Base-by-base conservation (phyloP, 768 basidiomycete genomes). In the Crucibulum laeve region DNA sequence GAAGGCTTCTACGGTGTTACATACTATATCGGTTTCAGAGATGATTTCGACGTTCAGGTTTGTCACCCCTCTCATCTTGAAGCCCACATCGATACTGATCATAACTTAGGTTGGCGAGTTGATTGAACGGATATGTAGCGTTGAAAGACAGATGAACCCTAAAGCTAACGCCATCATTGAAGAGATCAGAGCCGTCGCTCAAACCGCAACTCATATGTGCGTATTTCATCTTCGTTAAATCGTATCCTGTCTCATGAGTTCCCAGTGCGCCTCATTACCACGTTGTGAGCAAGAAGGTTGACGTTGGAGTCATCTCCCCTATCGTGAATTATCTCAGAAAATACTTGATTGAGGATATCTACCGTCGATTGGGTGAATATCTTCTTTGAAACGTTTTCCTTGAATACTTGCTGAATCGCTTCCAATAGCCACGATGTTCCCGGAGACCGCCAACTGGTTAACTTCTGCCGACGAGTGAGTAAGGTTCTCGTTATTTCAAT, bases 21-120 rank as follows among this genome's bases (percentile, higher is more conserved):
- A 1, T 79, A 79, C 47, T 74, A 71, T 42, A 61, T 77, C 35
- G 84, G 83, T 1, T 87, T 80, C 63, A 65, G 80, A n/a, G 82
- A 87, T 39, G 59, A 73, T 5, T 75, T 80, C 43, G 68, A 77
- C 45, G 68, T 80, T 22, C 53, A 70, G 51, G 67, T 73, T 23
- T 11, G 57, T 24, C 5, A 6, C 5, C 25, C 18, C 4, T 24
- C 8, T 25, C 19, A n/a, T n/a, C n/a, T n/a, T n/a, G n/a, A n/a
- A n/a, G n/a, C n/a, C n/a, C n/a, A n/a, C n/a, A n/a, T n/a, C n/a
- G n/a, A n/a, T n/a, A n/a, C n/a, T n/a, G n/a, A n/a, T n/a, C n/a
- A n/a, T 36, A 28, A 17, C 11, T 33, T 25, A 74, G 65, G 55
- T 74, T 11, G 53, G 63, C 11, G 73, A 78, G 22, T 59, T 84